These are phyloP conservation scores for Auriscalpium microsporum DNA, from an alignment of 768 basidiomycete species.

Conservation along the genomic window DNA sequence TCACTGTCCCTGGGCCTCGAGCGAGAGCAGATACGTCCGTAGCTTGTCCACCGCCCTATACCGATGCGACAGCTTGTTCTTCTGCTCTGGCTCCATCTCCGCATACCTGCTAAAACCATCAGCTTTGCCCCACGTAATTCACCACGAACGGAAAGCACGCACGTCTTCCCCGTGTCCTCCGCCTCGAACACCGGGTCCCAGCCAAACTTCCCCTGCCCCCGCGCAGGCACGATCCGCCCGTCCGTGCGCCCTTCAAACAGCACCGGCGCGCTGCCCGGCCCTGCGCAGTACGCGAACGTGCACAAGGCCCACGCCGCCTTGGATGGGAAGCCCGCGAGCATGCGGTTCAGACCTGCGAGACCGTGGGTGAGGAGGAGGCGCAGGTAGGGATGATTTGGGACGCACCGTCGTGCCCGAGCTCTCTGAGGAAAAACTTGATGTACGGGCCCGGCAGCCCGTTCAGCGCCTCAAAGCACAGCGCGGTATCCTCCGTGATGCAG, in stretches of 20 bases:
- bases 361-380: neutral
- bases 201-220: slow-evolving; percentile 75
- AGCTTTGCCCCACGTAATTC: neutral
- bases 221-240: slow-evolving; percentile 79
- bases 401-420: slow-evolving; percentile 76
- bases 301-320: slow-evolving; percentile 85
- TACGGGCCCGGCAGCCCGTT: slow-evolving; percentile 93
- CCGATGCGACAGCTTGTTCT: slow-evolving; percentile 60
- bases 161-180: slow-evolving; percentile 71
- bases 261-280: slow-evolving; percentile 72
- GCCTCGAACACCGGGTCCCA: slow-evolving; percentile 90
- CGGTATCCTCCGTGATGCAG: slow-evolving; percentile 87
- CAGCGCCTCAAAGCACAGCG: slow-evolving; percentile 83
- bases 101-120: slow-evolving; percentile 39
- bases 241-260: slow-evolving; percentile 84
- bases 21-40: slow-evolving; percentile 2
- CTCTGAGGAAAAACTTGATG: slow-evolving; percentile 86
- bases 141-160: slow-evolving; percentile 13
- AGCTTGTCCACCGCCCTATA: slow-evolving; percentile 35
- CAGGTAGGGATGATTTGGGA: neutral
- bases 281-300: slow-evolving; percentile 90
- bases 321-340: slow-evolving; percentile 70
- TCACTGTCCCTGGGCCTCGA: slow-evolving; percentile 5
- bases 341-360: slow-evolving; percentile 62
- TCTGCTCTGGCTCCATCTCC: slow-evolving; percentile 56